phyloP scores from a whole-genome alignment of 192 early-diverging fungal genomes.

The Globomyces pollinis-pini region DNA sequence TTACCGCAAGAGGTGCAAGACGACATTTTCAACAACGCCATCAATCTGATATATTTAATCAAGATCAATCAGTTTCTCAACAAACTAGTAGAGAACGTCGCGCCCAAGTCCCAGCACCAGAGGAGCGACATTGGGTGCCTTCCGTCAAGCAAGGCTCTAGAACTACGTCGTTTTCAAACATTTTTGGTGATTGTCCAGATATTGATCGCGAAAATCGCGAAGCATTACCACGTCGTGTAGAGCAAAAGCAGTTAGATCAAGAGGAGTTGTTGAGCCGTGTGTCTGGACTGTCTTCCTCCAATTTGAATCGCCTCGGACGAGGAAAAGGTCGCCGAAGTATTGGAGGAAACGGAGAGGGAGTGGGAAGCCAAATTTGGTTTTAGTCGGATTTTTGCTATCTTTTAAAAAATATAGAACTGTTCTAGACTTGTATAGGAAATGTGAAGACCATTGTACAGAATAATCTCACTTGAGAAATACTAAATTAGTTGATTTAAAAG shows the following conservation, averaged over 20 bases:
- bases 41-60: slow-evolving; percentile 7
- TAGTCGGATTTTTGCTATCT: too few relatives aligned
- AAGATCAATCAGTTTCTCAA: too few relatives aligned
- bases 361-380: slow-evolving; percentile 11
- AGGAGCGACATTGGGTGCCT: slow-evolving; percentile 2
- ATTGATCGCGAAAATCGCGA: slow-evolving; percentile 1
- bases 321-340: background rate
- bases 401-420: too few relatives aligned
- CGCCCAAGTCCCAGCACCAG: background rate
- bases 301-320: background rate
- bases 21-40: slow-evolving; percentile 3
- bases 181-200: slow-evolving; percentile 9
- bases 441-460: too few relatives aligned
- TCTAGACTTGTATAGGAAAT: too few relatives aligned
- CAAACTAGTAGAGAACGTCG: background rate
- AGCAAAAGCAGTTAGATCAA: background rate
- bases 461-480: too few relatives aligned
- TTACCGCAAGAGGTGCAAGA: background rate
- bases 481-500: too few relatives aligned
- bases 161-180: slow-evolving; percentile 7
- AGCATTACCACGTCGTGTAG: background rate
- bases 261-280: background rate
- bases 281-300: slow-evolving; percentile 1
- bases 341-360: too few relatives aligned
- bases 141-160: background rate